Conservation (phyloP, 2,329 filamentous ascomycete species). For the Penicillium sp. region DNA sequence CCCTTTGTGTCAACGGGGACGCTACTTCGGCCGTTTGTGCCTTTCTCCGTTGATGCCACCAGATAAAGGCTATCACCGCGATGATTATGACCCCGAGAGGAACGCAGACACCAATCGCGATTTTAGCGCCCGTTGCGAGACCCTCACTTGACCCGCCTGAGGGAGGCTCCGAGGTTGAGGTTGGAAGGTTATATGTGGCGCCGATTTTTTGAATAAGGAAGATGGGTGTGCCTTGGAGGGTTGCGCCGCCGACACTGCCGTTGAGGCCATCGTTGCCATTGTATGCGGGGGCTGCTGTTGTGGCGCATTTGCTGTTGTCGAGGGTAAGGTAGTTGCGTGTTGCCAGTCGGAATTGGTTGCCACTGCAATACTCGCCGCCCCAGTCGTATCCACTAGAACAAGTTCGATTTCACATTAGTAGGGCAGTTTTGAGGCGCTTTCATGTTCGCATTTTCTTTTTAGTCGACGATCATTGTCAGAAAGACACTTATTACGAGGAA, state of each 20-base stretch:
- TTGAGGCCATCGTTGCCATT: constrained; percentile 11
- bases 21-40: not conserved
- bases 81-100: constrained; percentile 26
- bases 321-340: constrained; percentile 7
- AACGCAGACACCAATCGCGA: constrained; percentile 35
- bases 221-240: constrained; percentile 18
- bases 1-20: not conserved
- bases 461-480: too few relatives aligned
- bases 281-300: constrained; percentile 14
- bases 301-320: constrained; percentile 7
- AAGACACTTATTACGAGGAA: too few relatives aligned
- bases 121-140: constrained; percentile 37
- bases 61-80: constrained; percentile 27
- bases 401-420: too few relatives aligned
- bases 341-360: too few relatives aligned
- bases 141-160: constrained; percentile 11
- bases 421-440: too few relatives aligned
- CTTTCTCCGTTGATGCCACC: constrained; percentile 16
- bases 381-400: too few relatives aligned
- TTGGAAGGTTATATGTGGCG: not conserved
- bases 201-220: constrained; percentile 16
- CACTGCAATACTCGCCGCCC: too few relatives aligned
- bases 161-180: not conserved
- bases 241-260: constrained; percentile 9
- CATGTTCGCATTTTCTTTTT: too few relatives aligned